Evolutionary conservation across 148 eudicot species (phyloP).

Genomic region (Cornus controversa): DNA sequence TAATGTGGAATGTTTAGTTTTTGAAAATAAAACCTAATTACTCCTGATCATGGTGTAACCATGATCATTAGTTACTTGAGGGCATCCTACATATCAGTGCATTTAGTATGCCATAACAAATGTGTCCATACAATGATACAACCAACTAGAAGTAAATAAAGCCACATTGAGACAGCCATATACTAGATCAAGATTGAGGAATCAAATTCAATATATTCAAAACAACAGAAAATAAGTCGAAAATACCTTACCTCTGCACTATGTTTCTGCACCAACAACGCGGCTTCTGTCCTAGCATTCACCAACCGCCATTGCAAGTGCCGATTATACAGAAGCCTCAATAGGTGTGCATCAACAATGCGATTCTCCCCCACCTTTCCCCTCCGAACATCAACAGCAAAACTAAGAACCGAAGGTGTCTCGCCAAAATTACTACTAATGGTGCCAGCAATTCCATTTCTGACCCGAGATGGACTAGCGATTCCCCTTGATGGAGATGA

Average conservation of each 20-base stretch:
- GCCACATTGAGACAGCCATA: neutral
- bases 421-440: constrained; percentile 52
- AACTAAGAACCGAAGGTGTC: constrained; percentile 90
- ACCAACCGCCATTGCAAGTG: constrained; percentile 97
- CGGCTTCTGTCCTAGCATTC: constrained; percentile 79
- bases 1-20: neutral
- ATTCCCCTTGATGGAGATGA: constrained; percentile 67
- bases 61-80: neutral
- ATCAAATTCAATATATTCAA: neutral
- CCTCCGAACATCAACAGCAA: constrained; percentile 86
- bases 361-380: constrained; percentile 93
- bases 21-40: neutral
- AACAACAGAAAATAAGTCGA: neutral
- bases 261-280: constrained; percentile 70
- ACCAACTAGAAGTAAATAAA: neutral
- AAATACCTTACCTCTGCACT: constrained; percentile 63
- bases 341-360: constrained; percentile 74
- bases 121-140: neutral
- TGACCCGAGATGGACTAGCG: constrained; percentile 67
- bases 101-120: neutral
- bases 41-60: neutral
- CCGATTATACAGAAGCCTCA: constrained; percentile 85
- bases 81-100: neutral
- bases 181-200: neutral
- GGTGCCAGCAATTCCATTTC: constrained; percentile 55